Base-by-base conservation (phyloP, 225 moss, liverwort and hornwort genomes). In the Antitrichia curtipendula region DNA sequence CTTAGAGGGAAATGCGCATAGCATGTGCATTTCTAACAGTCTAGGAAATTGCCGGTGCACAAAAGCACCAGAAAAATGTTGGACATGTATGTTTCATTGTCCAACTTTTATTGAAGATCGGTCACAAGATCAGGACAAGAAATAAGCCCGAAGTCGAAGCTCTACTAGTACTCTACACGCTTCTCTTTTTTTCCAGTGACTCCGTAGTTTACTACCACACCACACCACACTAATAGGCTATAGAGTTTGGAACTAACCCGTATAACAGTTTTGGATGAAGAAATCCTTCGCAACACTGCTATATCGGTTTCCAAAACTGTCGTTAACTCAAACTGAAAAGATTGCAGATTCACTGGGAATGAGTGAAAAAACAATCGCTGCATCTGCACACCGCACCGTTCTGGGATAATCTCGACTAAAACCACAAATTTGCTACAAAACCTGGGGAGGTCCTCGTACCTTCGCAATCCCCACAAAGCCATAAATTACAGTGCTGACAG, bases 361-460 rank as follows among this genome's bases (percentile, higher is more conserved):
- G 40, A 88, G 88, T 73, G 58, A 68, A 68, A 68, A 72, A 45
- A 88, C 90, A 89, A 87, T 87, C 90, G 82, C 91, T 93, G 93
- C 93, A 93, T 93, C 93, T 93, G 93, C 93, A 93, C 91, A 93
- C 93, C 89, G 93, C 93, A 93, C 93, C 90, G 76, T 77, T 86
- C 84, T 69, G 57, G 73, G 83, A 83, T 66, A 83, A 70, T 77
- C 80, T 84, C 40, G 40, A 88, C 82, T 66, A 59, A 23, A 74
- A 86, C 83, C 72, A 82, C 87, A 60, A 52, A 70, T 56, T n/a
- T 52, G 60, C 84, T 75, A 75, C 65, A 78, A 82, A 87, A 60
- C 73, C 83, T 80, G 38, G 32, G 32, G 23, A 28, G 57, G 78
- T 77, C 74, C 65, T 86, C 41, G 65, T 52, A 19, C 52, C 85